Evolutionary conservation across 2,329 filamentous ascomycete genomes (phyloP), one percentile per base, ranked within the genome.

Genomic region (Aaosphaeria arxii): DNA sequence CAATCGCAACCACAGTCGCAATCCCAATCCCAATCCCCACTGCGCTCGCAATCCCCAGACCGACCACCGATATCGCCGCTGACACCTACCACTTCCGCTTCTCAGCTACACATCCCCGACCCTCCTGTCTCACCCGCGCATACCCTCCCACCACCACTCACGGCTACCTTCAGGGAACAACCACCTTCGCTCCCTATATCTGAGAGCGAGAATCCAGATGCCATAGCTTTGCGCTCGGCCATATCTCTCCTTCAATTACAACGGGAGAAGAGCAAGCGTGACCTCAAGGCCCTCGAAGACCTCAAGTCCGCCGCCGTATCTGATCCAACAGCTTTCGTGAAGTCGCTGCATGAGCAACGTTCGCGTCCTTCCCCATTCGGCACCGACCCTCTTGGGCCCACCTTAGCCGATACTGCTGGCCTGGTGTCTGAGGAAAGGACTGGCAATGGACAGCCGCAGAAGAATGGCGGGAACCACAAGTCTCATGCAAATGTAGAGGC

Each of bases 161-260:
- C 52, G 31, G 56, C 64, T 11, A 61, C 63, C 40, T 75, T 74
- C 58, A 73, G 71, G 31, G 62, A 67, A 11, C 71, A 69, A 48
- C 75, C 75, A 29, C 60, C 71, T 28, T 67, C 74, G 13, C 63
- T 72, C 40, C 71, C 76, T 6, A 77, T 79, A 56, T 71, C 71
- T 17, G 71, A 73, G 56, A 72, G 70, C 50, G 73, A 77, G 44
- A 95, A 95, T 63, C 85, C 89, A 6, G 92, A 97, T 74, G 90
- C 87, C 28, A 86, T 96, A 51, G 92, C 92, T 5, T 79, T 96
- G 50, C 85, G 87, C 56, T 89, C 88, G 29, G 89, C 91, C 41
- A 90, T 96, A 51, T 87, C 89, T 6, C 85, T 96, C 44, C 77
- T 97, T 42, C 90, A 95, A 72, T 79, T 95, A 55, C 92, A 97